These are phyloP conservation scores for Acacia concinna DNA, from an alignment of 331 rosid species.

Conservation along the genomic window DNA sequence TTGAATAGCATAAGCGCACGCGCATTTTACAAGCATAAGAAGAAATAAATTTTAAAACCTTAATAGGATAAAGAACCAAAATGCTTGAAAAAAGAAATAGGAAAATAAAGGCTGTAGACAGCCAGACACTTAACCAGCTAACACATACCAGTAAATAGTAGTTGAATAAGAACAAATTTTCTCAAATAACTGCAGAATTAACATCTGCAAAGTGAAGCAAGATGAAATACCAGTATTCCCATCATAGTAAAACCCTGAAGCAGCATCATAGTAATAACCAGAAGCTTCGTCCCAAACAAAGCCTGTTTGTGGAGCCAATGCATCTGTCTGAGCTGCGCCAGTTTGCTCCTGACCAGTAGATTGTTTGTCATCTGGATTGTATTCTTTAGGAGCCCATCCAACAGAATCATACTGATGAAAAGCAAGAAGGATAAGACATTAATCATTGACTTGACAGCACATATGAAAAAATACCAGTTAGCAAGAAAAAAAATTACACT, in stretches of 20 bases:
- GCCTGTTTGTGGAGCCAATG: slow-evolving; percentile 85
- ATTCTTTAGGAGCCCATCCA: slow-evolving; percentile 99
- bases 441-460: slow-evolving; percentile 15
- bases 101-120: background rate
- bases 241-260: slow-evolving; percentile 98
- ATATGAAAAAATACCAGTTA: background rate
- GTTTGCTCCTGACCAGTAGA: slow-evolving; percentile 58
- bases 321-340: slow-evolving; percentile 49
- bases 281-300: slow-evolving; percentile 99
- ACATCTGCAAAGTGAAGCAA: slow-evolving; percentile 13
- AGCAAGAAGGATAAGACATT: slow-evolving; percentile 11
- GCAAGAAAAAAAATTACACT: background rate
- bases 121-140: background rate
- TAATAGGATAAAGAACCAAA: background rate
- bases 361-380: slow-evolving; percentile 82
- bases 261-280: slow-evolving; percentile 93
- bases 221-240: slow-evolving; percentile 78
- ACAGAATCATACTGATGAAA: slow-evolving; percentile 77
- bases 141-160: background rate
- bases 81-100: background rate
- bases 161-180: background rate
- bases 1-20: background rate
- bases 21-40: background rate
- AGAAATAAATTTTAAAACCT: slow-evolving; percentile 9
- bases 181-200: background rate